These are phyloP conservation scores for Mrakia frigida DNA, from an alignment of 768 basidiomycete species.

Conservation along the genomic window DNA sequence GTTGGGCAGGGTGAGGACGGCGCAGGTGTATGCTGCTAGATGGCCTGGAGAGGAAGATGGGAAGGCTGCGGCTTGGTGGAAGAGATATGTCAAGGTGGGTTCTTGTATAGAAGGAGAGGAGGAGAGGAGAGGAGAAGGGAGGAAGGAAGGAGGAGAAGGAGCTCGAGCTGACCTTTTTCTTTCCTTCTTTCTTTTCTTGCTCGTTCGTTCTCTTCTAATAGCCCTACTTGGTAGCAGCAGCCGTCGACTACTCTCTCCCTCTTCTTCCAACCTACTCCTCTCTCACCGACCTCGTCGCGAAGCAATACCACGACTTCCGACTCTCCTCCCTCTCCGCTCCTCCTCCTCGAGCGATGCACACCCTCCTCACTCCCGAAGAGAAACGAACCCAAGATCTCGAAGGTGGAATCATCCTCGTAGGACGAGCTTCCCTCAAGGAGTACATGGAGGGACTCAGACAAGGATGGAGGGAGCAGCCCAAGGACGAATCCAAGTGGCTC, in stretches of 20 bases:
- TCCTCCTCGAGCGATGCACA: constrained; percentile 46
- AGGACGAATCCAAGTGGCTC: constrained; percentile 61
- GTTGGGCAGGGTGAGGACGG: constrained; percentile 65
- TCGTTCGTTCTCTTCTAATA: constrained; percentile 42
- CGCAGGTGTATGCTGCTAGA: constrained; percentile 78
- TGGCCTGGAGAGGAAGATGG: constrained; percentile 95
- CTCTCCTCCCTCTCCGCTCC: constrained; percentile 29
- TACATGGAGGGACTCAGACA: constrained; percentile 78
- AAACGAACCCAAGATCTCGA: constrained; percentile 58
- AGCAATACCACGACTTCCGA: constrained; percentile 65
- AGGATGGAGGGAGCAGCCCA: constrained; percentile 69
- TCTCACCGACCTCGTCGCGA: constrained; percentile 66
- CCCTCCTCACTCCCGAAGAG: constrained; percentile 52
- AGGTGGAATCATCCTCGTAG: constrained; percentile 81
- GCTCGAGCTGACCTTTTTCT: constrained; percentile 3
- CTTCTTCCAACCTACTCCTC: constrained; percentile 79
- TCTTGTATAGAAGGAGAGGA: not conserved
- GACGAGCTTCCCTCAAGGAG: constrained; percentile 88
- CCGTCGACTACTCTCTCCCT: constrained; percentile 82
- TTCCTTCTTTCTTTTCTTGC: constrained; percentile 33
- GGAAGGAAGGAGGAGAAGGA: not conserved
- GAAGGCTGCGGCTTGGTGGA: constrained; percentile 65
- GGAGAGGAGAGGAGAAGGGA: not conserved
- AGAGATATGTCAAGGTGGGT: constrained; percentile 90
- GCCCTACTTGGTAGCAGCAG: constrained; percentile 92